Evolutionary conservation across 2,329 filamentous ascomycete species (phyloP), one percentile per base, ranked within the genome.

Genomic region (Clarireedia paspali): DNA sequence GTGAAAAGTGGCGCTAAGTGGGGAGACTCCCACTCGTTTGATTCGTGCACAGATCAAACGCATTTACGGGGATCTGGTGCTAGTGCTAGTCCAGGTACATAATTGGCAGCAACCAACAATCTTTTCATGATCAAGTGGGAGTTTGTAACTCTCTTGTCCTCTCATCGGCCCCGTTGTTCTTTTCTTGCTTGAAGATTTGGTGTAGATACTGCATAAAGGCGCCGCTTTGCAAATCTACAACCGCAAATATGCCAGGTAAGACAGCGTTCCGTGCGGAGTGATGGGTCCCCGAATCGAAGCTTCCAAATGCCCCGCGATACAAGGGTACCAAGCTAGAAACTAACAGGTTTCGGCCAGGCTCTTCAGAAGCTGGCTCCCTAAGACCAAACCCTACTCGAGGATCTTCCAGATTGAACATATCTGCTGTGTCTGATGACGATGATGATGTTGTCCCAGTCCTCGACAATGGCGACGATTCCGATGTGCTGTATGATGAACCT

Each of bases 401-500:
- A 12, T 40, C 52, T 23, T 50, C 52, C 2, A 55, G 27, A 17
- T 5, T 50, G 9, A 17, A 46, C 1, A 48, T 55, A 17, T 49
- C 36, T n/a, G 40, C 26, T 17, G 48, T 55, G 46, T 30, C 36
- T 4, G 45, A 55, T 9, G 40, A 30, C 12, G 45, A 42, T 40
- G 10, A 50, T 40, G 38, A 53, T 46, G 12, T 40, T 30, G 45
- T 40, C 15, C 45, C 42, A 20, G 14, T 24, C 14, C 24, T 24
- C 17, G 42, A 46, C 17, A 24, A 55, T 44, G 44, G 47, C 20
- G 53, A 49, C 34, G 60, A 53, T 26, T 62, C 56, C 7, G 60
- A 63, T 23, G 58, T 59, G 5, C 59, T 54, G 24, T 60, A 53
- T 55, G 57, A 64, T 27, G 58, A 63, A 30, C 47, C 53, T 49